Evolutionary conservation across 345 rosid genomes (phyloP).

Genomic region (Syzygium aqueum): DNA sequence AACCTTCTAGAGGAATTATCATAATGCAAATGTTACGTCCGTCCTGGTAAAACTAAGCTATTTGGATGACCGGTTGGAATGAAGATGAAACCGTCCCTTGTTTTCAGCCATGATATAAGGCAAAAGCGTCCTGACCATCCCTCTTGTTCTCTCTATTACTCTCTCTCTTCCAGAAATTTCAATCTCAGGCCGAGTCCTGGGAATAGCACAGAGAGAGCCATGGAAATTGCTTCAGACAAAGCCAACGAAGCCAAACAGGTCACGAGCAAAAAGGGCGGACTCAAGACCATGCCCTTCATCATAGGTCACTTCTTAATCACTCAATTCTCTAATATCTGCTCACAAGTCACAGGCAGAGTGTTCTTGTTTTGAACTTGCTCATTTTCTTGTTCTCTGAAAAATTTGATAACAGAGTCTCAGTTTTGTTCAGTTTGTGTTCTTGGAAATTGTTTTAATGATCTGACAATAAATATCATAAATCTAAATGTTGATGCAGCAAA

Average conservation of each 20-base stretch:
- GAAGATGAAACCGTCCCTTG: neutral
- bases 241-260: neutral
- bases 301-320: conserved; percentile 18
- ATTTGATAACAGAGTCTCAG: neutral
- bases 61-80: neutral
- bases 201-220: neutral
- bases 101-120: neutral
- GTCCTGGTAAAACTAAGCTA: neutral
- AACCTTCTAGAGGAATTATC: neutral
- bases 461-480: neutral
- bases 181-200: neutral
- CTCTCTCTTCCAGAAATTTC: neutral
- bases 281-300: conserved; percentile 41
- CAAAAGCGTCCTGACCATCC: neutral
- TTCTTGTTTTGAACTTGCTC: neutral
- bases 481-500: conserved; percentile 28
- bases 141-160: neutral
- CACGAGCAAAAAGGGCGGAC: conserved; percentile 30
- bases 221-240: conserved; percentile 12
- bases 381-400: neutral
- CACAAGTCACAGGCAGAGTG: neutral
- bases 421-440: neutral
- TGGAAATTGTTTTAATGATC: neutral
- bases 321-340: neutral
- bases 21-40: neutral